Conservation (phyloP, 129 eudicot genomes). For the Tanacetum coccineum region DNA sequence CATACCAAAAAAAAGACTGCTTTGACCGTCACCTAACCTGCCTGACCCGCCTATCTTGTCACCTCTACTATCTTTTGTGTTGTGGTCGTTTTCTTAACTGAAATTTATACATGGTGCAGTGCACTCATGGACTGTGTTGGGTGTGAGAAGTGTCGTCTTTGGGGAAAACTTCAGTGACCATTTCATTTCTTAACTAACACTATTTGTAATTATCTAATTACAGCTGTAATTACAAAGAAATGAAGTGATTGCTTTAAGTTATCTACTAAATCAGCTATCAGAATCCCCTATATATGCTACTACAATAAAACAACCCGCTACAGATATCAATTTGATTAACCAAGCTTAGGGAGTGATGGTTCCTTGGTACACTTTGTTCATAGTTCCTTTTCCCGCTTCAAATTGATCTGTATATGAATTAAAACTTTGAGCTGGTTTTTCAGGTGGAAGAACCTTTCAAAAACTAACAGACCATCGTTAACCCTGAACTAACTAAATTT, state of each 20-base stretch:
- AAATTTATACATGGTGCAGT: slow-evolving; percentile 44
- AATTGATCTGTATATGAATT: neutral
- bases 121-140: slow-evolving; percentile 96
- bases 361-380: too few relatives aligned
- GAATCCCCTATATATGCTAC: slow-evolving; percentile 64
- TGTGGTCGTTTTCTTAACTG: neutral
- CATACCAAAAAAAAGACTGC: neutral
- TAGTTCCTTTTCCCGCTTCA: neutral
- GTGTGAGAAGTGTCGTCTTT: slow-evolving; percentile 90
- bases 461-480: slow-evolving; percentile 12
- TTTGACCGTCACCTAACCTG: neutral
- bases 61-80: neutral
- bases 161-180: slow-evolving; percentile 89
- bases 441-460: slow-evolving; percentile 44
- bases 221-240: slow-evolving; percentile 88
- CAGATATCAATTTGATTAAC: too few relatives aligned
- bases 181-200: neutral
- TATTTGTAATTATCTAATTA: neutral
- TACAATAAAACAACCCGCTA: too few relatives aligned
- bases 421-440: slow-evolving; percentile 16
- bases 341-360: too few relatives aligned
- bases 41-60: neutral
- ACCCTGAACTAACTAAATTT: neutral
- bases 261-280: slow-evolving; percentile 79
- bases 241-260: slow-evolving; percentile 85